Percentiles rank a stretch among this genome's conserved stretches.
These are phyloP conservation scores for Amaranthus cruentus DNA, from an alignment of 148 eudicot genomes.

Conservation along the genomic window DNA sequence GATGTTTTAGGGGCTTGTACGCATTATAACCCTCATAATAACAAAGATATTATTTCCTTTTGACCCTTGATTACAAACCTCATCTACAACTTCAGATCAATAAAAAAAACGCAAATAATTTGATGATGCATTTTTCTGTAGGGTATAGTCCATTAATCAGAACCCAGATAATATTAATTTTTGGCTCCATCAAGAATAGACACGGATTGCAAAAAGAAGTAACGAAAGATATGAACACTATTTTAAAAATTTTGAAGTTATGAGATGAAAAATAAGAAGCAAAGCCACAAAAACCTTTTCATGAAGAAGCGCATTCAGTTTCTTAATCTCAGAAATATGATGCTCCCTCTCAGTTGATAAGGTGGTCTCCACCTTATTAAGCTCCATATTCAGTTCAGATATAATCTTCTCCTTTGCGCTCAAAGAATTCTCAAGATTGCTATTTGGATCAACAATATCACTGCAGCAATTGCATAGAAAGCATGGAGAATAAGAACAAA, in stretches of 20 bases:
- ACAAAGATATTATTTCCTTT: no score
- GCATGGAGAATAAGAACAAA: constrained; percentile 8
- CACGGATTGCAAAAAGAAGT: not conserved
- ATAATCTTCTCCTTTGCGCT: constrained; percentile 90
- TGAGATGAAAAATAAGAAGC: not conserved
- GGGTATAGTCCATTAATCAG: no score
- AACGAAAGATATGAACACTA: not conserved
- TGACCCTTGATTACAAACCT: no score
- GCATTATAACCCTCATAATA: no score
- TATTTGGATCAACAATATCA: constrained; percentile 69
- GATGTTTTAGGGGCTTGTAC: no score
- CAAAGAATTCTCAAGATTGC: constrained; percentile 82
- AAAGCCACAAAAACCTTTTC: constrained; percentile 54
- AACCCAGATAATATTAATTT: no score
- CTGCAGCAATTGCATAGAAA: constrained; percentile 35
- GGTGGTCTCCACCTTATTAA: constrained; percentile 81
- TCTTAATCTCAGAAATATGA: constrained; percentile 75
- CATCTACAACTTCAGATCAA: no score
- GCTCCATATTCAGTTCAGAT: constrained; percentile 90
- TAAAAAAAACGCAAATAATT: no score
- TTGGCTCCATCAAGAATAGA: no score
- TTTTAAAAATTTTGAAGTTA: not conserved
- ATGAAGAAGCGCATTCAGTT: constrained; percentile 61
- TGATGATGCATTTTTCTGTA: no score
- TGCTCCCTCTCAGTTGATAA: constrained; percentile 72